Evolutionary conservation across 352 stramenopile species (phyloP), one percentile per base, ranked within the genome.

Genomic region (Nothophytophthora sp.): DNA sequence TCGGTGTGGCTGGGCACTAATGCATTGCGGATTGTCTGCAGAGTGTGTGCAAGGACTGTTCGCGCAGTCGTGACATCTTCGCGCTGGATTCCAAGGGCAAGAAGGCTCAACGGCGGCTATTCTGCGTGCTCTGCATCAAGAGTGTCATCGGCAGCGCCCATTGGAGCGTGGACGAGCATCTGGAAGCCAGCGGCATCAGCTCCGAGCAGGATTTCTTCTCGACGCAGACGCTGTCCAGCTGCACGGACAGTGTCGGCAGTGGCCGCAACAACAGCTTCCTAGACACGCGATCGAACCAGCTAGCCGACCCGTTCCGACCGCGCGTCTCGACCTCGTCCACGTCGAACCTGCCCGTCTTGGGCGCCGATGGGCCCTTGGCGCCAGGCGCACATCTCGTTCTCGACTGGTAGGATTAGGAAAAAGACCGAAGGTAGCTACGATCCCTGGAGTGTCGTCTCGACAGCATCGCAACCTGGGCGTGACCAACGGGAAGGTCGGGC

Each of bases 41-140:
- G 64, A 72, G 44, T 29, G 59, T 70, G 9, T 81, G 70, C 48
- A 71, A 68, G 51, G 49, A 60, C 18, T 81, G 70, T 49, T 69
- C 65, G 5, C 37, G 56, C 11, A 42, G 64, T 25, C 50, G 65
- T 10, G 35, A 50, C 41, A 58, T 71, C 32, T 76, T 73, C 60
- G 29, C 55, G 47, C 44, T 76, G 15, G 54, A 32, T 43, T 27
- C 15, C 10, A 59, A 44, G 40, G 28, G 54, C 10, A 67, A 61
- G 24, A 61, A 64, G 16, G 44, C 60, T 4, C 2, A 38, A 12
- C 42, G 50, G 20, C 13, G 52, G 1, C 29, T 68, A 12, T 78
- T 78, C 33, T 78, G 68, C 23, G 45, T 38, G 1, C 16, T 65
- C 32, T 80, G 69, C 22, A 35, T 80, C 33, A 59, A 64, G 33